phyloP scores from a whole-genome alignment of 768 basidiomycete species.

The Auricularia heimuer region DNA sequence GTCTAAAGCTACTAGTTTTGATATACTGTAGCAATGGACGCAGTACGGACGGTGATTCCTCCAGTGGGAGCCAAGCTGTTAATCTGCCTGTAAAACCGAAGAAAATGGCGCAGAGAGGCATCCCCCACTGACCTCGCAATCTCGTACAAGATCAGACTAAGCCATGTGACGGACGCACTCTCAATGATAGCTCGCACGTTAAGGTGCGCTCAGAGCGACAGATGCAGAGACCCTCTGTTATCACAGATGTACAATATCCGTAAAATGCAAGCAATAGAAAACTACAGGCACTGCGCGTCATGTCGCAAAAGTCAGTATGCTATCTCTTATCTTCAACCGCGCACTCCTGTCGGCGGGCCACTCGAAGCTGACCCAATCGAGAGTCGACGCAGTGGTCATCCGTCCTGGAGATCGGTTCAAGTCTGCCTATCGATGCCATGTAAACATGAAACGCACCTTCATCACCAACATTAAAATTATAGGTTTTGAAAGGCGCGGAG shows the following conservation, averaged over 20 bases:
- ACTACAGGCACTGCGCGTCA: constrained; percentile 11
- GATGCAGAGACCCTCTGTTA: no score
- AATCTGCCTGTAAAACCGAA: no score
- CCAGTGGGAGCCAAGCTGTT: background rate
- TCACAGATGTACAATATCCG: background rate
- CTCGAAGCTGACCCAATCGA: constrained; percentile 69
- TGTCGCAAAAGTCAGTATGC: constrained; percentile 81
- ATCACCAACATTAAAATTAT: constrained; percentile 75
- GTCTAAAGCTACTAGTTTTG: background rate
- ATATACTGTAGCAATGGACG: no score
- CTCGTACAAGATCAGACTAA: background rate
- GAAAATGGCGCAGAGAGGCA: no score
- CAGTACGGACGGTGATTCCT: background rate
- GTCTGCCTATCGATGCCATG: background rate
- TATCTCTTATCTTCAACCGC: constrained; percentile 71
- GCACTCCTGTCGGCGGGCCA: constrained; percentile 83
- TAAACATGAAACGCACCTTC: constrained; percentile 45
- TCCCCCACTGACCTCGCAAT: background rate
- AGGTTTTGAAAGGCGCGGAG: constrained; percentile 78
- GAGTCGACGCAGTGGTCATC: constrained; percentile 50
- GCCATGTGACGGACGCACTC: background rate
- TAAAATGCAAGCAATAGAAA: background rate
- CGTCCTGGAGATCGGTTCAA: constrained; percentile 26
- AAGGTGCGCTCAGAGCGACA: background rate
- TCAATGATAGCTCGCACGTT: background rate